Evolutionary conservation across 257 asterid genomes (phyloP).

Genomic region (Solanum megistacrolobum): DNA sequence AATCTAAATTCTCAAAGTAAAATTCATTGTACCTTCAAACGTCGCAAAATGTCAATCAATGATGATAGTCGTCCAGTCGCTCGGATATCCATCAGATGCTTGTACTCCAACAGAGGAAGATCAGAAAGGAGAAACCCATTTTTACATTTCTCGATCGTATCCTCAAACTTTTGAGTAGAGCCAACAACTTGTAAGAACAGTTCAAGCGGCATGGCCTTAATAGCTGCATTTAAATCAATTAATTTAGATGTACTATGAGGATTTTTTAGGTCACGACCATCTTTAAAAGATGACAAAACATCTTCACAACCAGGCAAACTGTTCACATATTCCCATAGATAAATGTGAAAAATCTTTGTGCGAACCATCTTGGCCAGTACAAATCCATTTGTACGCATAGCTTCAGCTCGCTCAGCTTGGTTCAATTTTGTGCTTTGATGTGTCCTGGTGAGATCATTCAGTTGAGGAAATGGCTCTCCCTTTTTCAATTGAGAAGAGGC

Average conservation of each 20-base stretch:
- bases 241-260: constrained; percentile 69
- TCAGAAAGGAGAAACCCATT: constrained; percentile 55
- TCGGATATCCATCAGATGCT: constrained; percentile 52
- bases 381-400: constrained; percentile 71
- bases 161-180: constrained; percentile 56
- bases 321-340: constrained; percentile 63
- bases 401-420: constrained; percentile 50
- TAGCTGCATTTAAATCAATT: constrained; percentile 56
- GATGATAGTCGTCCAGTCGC: constrained; percentile 69
- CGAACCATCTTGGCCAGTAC: constrained; percentile 79
- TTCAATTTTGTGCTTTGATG: constrained; percentile 22
- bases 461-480: constrained; percentile 34
- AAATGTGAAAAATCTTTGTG: constrained; percentile 73
- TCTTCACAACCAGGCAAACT: constrained; percentile 46
- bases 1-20: neutral
- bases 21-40: constrained; percentile 55
- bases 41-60: constrained; percentile 63
- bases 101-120: constrained; percentile 64
- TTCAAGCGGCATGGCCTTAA: constrained; percentile 75
- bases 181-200: constrained; percentile 83
- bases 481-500: constrained; percentile 36
- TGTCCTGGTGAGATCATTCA: constrained; percentile 65
- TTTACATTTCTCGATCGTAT: constrained; percentile 58
- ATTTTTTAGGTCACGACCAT: constrained; percentile 42
- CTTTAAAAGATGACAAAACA: constrained; percentile 33